These are phyloP conservation scores for Fusarium marasasianum DNA, from an alignment of 2,329 filamentous ascomycete genomes.

Conservation along the genomic window DNA sequence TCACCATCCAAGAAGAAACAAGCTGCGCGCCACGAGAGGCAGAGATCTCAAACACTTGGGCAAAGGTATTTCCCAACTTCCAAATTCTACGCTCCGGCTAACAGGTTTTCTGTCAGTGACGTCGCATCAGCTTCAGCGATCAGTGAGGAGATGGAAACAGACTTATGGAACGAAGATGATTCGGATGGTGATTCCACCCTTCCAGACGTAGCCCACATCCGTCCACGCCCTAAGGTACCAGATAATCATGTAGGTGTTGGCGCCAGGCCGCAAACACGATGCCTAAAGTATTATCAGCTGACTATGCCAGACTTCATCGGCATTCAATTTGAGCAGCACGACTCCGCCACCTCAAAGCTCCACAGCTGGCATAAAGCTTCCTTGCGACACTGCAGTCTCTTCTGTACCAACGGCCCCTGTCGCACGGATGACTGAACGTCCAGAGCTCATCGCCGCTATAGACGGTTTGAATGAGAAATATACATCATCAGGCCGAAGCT, in stretches of 20 bases:
- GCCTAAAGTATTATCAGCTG: not conserved
- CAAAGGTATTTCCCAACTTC: not conserved
- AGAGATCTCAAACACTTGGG: not conserved
- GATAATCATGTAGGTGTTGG: too few relatives aligned
- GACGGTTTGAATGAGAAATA: not conserved
- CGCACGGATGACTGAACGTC: not conserved
- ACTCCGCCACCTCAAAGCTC: not conserved
- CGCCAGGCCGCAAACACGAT: too few relatives aligned
- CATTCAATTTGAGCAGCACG: rapidly evolving
- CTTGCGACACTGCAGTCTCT: too few relatives aligned
- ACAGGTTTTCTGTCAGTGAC: not conserved
- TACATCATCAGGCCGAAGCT: not conserved
- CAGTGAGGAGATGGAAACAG: not conserved
- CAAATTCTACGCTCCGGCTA: not conserved
- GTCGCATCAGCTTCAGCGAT: rapidly evolving
- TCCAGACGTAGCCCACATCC: not conserved
- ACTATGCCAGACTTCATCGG: not conserved
- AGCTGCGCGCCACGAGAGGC: too few relatives aligned
- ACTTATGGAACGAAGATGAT: not conserved
- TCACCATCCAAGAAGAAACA: not conserved
- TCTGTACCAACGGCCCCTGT: not conserved
- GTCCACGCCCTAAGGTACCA: rapidly evolving
- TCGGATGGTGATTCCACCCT: not conserved
- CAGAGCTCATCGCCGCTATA: rapidly evolving
- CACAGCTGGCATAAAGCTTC: not conserved